These are phyloP conservation scores for Phytopythium ostracodes DNA, from an alignment of 352 stramenopile species.

Conservation along the genomic window DNA sequence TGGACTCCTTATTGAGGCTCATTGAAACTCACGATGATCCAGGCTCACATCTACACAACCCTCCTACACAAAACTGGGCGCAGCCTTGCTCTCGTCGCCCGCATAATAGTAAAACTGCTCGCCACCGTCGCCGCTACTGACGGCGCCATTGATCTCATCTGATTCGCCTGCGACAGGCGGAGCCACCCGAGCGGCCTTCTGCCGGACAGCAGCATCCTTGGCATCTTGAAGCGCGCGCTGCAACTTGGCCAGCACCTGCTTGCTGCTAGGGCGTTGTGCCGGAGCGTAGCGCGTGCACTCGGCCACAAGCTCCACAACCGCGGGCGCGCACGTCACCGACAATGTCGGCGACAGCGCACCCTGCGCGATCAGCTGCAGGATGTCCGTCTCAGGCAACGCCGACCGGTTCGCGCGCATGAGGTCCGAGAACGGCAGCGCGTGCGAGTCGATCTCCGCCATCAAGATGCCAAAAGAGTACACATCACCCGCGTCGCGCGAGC, in stretches of 20 bases:
- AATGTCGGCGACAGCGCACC: conserved; percentile 54
- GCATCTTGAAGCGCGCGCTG: conserved; percentile 26
- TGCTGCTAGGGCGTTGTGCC: conserved; percentile 29
- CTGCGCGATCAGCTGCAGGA: conserved; percentile 63
- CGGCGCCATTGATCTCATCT: too few species aligned
- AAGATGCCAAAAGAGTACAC: conserved; percentile 71
- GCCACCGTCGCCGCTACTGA: not conserved
- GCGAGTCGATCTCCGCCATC: conserved; percentile 67
- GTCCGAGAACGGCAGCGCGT: conserved; percentile 66
- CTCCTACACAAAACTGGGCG: conserved; percentile 7
- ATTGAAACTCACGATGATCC: too few species aligned
- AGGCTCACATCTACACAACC: not conserved
- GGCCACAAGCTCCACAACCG: conserved; percentile 42
- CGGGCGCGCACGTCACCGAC: conserved; percentile 39
- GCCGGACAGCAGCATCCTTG: not conserved
- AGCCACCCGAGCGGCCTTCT: not conserved
- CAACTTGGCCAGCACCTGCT: conserved; percentile 29
- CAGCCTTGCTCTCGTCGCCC: conserved; percentile 6
- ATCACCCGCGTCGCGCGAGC: conserved; percentile 38
- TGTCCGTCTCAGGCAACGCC: conserved; percentile 50
- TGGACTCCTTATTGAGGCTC: too few species aligned
- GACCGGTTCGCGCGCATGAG: conserved; percentile 57
- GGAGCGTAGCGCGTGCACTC: conserved; percentile 35
- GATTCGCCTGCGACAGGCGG: not conserved
- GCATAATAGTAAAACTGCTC: conserved; percentile 9